Evolutionary conservation across 805 yeast species (phyloP).

Genomic region (Nakazawaea ishiwadae): DNA sequence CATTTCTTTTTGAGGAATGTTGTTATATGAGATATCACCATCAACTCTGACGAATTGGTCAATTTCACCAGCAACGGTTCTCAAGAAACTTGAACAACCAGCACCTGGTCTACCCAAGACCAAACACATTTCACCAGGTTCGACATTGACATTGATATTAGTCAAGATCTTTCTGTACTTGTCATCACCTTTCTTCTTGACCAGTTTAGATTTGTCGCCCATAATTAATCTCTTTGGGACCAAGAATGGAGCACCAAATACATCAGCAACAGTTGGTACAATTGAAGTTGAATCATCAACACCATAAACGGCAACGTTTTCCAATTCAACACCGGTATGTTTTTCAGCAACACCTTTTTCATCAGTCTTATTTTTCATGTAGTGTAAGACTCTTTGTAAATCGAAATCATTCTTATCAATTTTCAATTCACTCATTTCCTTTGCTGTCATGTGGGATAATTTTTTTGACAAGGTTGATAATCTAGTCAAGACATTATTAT

Average conservation of each 20-base stretch:
- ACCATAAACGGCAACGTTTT: constrained; percentile 36
- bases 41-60: constrained; percentile 38
- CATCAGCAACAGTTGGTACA: constrained; percentile 38
- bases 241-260: constrained; percentile 25
- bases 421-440: constrained; percentile 16
- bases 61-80: constrained; percentile 54
- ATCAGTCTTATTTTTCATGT: constrained; percentile 33
- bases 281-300: constrained; percentile 41
- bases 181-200: constrained; percentile 16
- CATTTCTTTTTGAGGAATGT: constrained; percentile 56
- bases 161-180: constrained; percentile 20
- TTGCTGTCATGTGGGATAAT: constrained; percentile 17
- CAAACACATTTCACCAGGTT: constrained; percentile 65
- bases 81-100: constrained; percentile 70
- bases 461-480: constrained; percentile 15
- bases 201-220: background rate
- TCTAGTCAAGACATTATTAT: constrained; percentile 17
- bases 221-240: constrained; percentile 12
- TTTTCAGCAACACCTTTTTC: constrained; percentile 43
- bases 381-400: constrained; percentile 29
- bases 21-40: constrained; percentile 60
- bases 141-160: constrained; percentile 21
- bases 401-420: constrained; percentile 36
- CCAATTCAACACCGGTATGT: constrained; percentile 37
- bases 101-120: constrained; percentile 77